Percentiles rank a stretch among this genome's conserved stretches.
Conservation (phyloP, 1,284 basidiomycete species). For the Volvariella volvacea region DNA sequence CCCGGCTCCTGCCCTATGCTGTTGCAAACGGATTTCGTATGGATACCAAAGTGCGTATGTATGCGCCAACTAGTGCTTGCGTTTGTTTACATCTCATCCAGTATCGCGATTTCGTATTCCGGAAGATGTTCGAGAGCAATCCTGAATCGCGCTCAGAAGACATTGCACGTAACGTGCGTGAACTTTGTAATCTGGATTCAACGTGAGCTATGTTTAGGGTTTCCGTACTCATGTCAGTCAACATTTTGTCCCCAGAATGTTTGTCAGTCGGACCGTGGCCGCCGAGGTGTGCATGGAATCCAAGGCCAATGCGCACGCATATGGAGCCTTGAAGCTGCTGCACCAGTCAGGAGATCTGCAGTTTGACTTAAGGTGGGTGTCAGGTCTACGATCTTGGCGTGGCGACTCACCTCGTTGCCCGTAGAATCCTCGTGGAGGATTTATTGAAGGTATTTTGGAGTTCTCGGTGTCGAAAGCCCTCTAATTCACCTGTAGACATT, state of each 20-base stretch:
- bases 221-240: slow-evolving; percentile 6
- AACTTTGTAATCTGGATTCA: slow-evolving; percentile 58
- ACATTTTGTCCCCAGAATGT: slow-evolving; percentile 46
- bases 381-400: slow-evolving; percentile 6
- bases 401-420: slow-evolving; percentile 5
- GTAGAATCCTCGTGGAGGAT: slow-evolving; percentile 49
- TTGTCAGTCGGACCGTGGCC: slow-evolving; percentile 69
- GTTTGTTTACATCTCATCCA: slow-evolving; percentile 18
- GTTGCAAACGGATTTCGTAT: slow-evolving; percentile 66
- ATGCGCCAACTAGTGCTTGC: slow-evolving; percentile 5
- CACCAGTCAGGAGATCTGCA: slow-evolving; percentile 54
- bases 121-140: slow-evolving; percentile 71
- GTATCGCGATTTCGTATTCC: slow-evolving; percentile 77
- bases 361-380: slow-evolving; percentile 51
- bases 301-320: slow-evolving; percentile 58
- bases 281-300: slow-evolving; percentile 76
- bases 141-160: slow-evolving; percentile 46
- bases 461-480: not conserved
- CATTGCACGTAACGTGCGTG: slow-evolving; percentile 59
- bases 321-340: slow-evolving; percentile 56
- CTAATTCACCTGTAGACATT: slow-evolving; percentile 42
- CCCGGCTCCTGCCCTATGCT: slow-evolving; percentile 63
- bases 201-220: slow-evolving; percentile 35
- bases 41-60: slow-evolving; percentile 54
- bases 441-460: slow-evolving; percentile 45